Percentiles rank a stretch among this genome's conserved stretches.
phyloP scores from a whole-genome alignment of 2,329 filamentous ascomycete genomes.

The Escovopsis weberi region DNA sequence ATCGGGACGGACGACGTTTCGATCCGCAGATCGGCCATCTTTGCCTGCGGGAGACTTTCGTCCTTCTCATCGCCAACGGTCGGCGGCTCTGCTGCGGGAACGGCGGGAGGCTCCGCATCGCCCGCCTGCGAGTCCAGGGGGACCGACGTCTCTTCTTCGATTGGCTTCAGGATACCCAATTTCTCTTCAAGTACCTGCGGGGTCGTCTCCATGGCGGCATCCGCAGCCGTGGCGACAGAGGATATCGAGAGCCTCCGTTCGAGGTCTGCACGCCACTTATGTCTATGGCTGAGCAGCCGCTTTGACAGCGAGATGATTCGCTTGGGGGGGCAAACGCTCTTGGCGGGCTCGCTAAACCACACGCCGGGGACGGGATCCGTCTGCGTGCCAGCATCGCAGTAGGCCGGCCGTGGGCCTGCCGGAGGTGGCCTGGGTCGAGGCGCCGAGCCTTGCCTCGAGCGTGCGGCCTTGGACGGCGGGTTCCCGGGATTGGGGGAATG shows the following conservation, averaged over 20 bases:
- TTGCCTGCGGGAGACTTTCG: slow-evolving; percentile 16
- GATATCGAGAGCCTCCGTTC: slow-evolving; percentile 14
- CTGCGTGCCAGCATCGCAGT: slow-evolving; percentile 37
- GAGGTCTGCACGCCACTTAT: slow-evolving; percentile 26
- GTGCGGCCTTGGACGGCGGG: slow-evolving; percentile 13
- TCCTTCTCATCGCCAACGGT: slow-evolving; percentile 8
- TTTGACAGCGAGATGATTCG: slow-evolving; percentile 39
- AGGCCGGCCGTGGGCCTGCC: slow-evolving; percentile 24
- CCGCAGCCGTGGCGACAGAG: slow-evolving; percentile 13
- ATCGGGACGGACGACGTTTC: slow-evolving; percentile 42
- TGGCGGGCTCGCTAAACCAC: slow-evolving; percentile 31
- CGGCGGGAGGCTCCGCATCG: slow-evolving; percentile 19
- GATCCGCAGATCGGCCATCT: slow-evolving; percentile 33
- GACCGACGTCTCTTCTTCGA: slow-evolving; percentile 11
- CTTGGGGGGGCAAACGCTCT: slow-evolving; percentile 26
- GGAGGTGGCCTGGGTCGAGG: slow-evolving; percentile 24
- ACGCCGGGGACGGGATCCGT: slow-evolving; percentile 39
- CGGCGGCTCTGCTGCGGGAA: slow-evolving; percentile 13
- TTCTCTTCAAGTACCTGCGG: slow-evolving; percentile 20
- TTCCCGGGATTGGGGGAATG: slow-evolving; percentile 22
- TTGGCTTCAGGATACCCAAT: slow-evolving; percentile 7
- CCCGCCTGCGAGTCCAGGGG: slow-evolving; percentile 8
- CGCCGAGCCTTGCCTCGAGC: slow-evolving; percentile 13
- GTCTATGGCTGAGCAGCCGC: slow-evolving; percentile 34
- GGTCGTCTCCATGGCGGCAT: slow-evolving; percentile 27